A percentile compares a stretch with the other conserved stretches of the same genome.
Evolutionary conservation across 345 rosid genomes (phyloP).

Genomic region (Gossypium stocksii): DNA sequence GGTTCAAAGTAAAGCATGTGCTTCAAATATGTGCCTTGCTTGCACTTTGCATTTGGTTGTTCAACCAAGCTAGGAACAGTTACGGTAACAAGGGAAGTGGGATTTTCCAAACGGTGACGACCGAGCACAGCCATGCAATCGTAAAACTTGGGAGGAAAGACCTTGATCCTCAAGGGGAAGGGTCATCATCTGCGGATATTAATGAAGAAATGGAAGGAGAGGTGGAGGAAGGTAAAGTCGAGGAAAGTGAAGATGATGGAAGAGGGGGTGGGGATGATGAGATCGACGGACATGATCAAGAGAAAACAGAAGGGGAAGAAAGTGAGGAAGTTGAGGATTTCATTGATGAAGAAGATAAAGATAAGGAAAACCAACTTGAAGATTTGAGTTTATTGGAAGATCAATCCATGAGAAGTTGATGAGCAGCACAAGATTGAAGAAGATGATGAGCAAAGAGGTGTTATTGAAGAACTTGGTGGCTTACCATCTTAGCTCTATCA

Average conservation of each 20-base stretch:
- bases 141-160: slow-evolving; percentile 53
- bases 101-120: neutral
- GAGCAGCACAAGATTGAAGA: slow-evolving; percentile 17
- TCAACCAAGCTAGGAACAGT: slow-evolving; percentile 46
- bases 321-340: slow-evolving; percentile 51
- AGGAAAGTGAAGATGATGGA: slow-evolving; percentile 32
- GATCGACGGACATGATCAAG: slow-evolving; percentile 41
- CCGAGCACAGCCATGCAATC: neutral
- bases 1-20: slow-evolving; percentile 55
- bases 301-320: slow-evolving; percentile 45
- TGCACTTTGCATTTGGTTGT: slow-evolving; percentile 49
- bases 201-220: slow-evolving; percentile 23
- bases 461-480: neutral
- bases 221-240: slow-evolving; percentile 10
- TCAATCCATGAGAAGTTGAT: slow-evolving; percentile 12
- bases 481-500: neutral
- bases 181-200: neutral
- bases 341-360: slow-evolving; percentile 53
- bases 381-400: slow-evolving; percentile 20
- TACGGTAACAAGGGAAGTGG: slow-evolving; percentile 18
- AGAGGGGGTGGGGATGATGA: slow-evolving; percentile 47
- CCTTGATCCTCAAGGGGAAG: slow-evolving; percentile 22
- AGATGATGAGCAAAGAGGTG: neutral
- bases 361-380: slow-evolving; percentile 21
- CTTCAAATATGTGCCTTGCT: slow-evolving; percentile 47